Conservation (phyloP, 2,329 filamentous ascomycete species). For the Arthrobotrys iridis region DNA sequence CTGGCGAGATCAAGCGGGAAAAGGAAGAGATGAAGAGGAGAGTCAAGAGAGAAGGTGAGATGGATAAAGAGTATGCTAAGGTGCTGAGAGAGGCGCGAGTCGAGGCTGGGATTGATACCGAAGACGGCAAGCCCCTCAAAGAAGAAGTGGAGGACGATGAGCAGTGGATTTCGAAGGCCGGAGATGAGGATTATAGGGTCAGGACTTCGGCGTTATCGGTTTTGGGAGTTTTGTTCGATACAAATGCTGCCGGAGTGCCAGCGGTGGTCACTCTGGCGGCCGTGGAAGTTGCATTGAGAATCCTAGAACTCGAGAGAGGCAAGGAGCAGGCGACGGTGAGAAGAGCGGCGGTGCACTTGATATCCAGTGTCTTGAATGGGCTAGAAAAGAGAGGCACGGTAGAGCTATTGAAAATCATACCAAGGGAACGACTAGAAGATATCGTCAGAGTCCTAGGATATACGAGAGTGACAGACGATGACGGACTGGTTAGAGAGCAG, state of each 20-base stretch:
- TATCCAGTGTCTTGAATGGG: slow-evolving; percentile 71
- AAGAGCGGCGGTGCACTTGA: slow-evolving; percentile 72
- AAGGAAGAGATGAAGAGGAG: slow-evolving; percentile 65
- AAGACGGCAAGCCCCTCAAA: slow-evolving; percentile 67
- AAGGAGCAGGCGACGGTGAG: slow-evolving; percentile 72
- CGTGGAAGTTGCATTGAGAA: slow-evolving; percentile 72
- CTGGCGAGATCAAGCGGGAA: slow-evolving; percentile 67
- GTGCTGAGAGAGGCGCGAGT: slow-evolving; percentile 42
- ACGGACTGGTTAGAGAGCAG: slow-evolving; percentile 75
- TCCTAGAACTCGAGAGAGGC: slow-evolving; percentile 72
- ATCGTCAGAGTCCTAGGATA: slow-evolving; percentile 72
- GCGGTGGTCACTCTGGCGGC: slow-evolving; percentile 67
- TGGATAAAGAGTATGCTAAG: slow-evolving; percentile 48
- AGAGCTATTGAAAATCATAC: slow-evolving; percentile 58
- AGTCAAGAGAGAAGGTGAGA: slow-evolving; percentile 24
- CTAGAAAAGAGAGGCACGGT: slow-evolving; percentile 66
- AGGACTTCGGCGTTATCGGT: slow-evolving; percentile 76
- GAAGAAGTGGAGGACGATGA: slow-evolving; percentile 62
- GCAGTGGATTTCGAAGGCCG: slow-evolving; percentile 43
- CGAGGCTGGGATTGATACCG: slow-evolving; percentile 55
- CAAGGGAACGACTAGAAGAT: slow-evolving; percentile 63
- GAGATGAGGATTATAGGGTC: slow-evolving; percentile 74
- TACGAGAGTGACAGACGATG: slow-evolving; percentile 72
- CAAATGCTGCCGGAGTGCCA: slow-evolving; percentile 69
- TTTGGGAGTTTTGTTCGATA: slow-evolving; percentile 70